Percentiles rank a stretch among this genome's conserved stretches.
phyloP scores from a whole-genome alignment of 352 stramenopile genomes.

The Globisporangium lucens region DNA sequence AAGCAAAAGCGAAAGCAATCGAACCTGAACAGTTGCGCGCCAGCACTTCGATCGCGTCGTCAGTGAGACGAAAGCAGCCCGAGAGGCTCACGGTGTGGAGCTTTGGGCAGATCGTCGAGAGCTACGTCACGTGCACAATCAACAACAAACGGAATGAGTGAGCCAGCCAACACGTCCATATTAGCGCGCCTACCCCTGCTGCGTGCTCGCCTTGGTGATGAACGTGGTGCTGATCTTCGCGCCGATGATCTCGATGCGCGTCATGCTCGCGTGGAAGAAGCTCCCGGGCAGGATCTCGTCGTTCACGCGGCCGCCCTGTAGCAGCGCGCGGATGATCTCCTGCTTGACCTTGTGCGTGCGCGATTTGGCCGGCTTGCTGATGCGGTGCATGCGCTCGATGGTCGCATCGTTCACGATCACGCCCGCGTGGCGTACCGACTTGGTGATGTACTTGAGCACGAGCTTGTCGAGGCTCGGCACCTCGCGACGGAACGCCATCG shows the following conservation, averaged over 20 bases:
- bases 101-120: conserved; percentile 77
- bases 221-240: conserved; percentile 83
- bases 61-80: conserved; percentile 85
- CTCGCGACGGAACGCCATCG: conserved; percentile 86
- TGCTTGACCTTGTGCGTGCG: conserved; percentile 86
- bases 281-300: conserved; percentile 78
- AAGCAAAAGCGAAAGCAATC: neutral
- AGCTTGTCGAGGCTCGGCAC: conserved; percentile 78
- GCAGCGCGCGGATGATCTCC: conserved; percentile 77
- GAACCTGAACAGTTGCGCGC: conserved; percentile 77
- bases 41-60: conserved; percentile 78
- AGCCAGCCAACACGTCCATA: neutral
- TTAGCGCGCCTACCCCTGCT: neutral
- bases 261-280: conserved; percentile 88
- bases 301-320: conserved; percentile 65
- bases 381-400: conserved; percentile 64
- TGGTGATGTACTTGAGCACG: conserved; percentile 89
- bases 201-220: conserved; percentile 44
- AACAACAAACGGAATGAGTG: neutral
- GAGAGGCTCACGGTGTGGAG: conserved; percentile 86
- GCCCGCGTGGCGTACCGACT: conserved; percentile 59
- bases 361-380: conserved; percentile 68
- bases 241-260: conserved; percentile 79
- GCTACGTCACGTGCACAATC: conserved; percentile 23
- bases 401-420: conserved; percentile 73